These are phyloP conservation scores for Sugiyamaella qingdaonensis DNA, from an alignment of 805 yeast species.

Conservation along the genomic window DNA sequence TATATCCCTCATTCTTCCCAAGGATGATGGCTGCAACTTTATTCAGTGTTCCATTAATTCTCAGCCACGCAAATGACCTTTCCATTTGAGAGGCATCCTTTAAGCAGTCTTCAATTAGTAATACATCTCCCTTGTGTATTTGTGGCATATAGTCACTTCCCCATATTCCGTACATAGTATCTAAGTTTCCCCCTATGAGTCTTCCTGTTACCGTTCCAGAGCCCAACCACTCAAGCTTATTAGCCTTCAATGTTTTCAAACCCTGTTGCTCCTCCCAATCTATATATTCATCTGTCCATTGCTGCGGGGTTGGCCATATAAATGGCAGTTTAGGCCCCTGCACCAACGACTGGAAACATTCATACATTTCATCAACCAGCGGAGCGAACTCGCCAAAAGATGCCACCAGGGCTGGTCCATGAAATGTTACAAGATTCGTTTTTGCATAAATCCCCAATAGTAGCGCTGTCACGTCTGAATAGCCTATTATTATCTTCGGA, in stretches of 20 bases:
- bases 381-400: not conserved
- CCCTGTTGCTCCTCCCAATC: not conserved
- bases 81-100: not conserved
- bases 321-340: not conserved
- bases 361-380: not conserved
- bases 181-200: not conserved
- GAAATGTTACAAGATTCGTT: not conserved
- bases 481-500: not conserved
- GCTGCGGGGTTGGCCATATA: not conserved
- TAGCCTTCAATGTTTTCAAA: not conserved
- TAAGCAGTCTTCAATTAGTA: not conserved
- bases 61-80: constrained; percentile 1
- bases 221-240: not conserved
- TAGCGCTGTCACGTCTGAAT: not conserved
- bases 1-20: not conserved
- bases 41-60: not conserved
- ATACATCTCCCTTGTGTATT: not conserved
- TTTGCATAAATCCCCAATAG: not conserved
- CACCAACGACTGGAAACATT: not conserved
- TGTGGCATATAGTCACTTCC: not conserved
- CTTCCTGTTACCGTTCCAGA: not conserved
- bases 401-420: constrained; percentile 1
- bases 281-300: not conserved
- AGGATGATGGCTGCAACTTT: not conserved
- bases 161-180: constrained; percentile 1